phyloP scores from a whole-genome alignment of 2,329 filamentous ascomycete species.

The Paramyrothecium sp. region DNA sequence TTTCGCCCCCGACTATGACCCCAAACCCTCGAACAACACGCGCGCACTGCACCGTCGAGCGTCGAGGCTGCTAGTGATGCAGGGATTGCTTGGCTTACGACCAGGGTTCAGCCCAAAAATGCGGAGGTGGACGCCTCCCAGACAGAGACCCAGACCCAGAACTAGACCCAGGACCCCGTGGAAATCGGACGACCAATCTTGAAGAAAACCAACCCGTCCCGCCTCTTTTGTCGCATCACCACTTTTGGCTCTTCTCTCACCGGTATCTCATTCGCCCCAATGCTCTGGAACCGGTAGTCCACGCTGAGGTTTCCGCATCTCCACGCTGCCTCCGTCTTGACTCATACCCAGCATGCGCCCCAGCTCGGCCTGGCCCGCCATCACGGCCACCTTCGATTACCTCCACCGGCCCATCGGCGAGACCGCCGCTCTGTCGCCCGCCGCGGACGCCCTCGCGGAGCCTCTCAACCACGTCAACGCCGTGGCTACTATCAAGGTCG shows the following conservation, averaged over 20 bases:
- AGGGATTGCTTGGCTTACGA: background rate
- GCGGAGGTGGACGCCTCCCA: background rate
- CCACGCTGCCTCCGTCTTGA: no score
- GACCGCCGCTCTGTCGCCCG: background rate
- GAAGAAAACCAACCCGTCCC: no score
- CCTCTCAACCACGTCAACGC: background rate
- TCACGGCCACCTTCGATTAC: background rate
- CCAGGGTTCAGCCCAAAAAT: background rate
- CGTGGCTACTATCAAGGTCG: background rate
- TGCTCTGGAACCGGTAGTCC: no score
- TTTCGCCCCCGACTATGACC: no score
- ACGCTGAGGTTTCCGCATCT: no score
- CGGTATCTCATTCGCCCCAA: no score
- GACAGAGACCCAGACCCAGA: background rate
- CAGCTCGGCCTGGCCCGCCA: background rate
- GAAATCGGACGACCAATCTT: no score
- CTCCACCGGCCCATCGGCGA: background rate
- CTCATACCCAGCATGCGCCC: background rate
- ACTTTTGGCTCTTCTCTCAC: no score
- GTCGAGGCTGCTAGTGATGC: background rate
- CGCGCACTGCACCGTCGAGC: no score
- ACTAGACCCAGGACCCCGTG: background rate
- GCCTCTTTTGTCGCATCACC: no score
- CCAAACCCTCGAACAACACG: no score
- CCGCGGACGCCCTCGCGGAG: background rate